Evolutionary conservation across 75 land plant genomes (phyloP).

Genomic region (Sequoia sempervirens): DNA sequence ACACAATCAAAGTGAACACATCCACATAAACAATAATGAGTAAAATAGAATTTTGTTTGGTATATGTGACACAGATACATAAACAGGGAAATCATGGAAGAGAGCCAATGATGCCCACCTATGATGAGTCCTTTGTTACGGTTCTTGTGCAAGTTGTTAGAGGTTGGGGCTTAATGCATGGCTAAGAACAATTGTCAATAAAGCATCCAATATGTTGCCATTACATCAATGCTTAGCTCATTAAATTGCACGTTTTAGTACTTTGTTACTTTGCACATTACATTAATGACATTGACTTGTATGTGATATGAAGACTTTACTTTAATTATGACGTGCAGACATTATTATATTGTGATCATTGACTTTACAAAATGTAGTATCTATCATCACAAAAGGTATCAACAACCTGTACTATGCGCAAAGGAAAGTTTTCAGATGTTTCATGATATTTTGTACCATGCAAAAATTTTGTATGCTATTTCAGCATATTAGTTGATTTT

Average conservation of each 20-base stretch:
- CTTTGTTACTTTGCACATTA: not conserved
- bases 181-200: not conserved
- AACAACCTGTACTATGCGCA: not conserved
- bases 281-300: too few species aligned
- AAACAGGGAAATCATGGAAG: not conserved
- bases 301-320: too few species aligned
- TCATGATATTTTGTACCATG: not conserved
- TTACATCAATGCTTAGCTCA: not conserved
- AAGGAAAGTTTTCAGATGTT: not conserved
- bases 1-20: not conserved
- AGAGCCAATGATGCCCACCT: not conserved
- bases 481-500: not conserved
- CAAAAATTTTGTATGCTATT: not conserved
- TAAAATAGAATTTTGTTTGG: not conserved
- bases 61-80: not conserved
- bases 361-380: not conserved
- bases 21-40: not conserved
- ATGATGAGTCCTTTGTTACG: not conserved
- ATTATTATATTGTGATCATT: too few species aligned
- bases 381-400: not conserved
- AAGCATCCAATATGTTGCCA: not conserved
- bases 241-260: not conserved
- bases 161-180: not conserved
- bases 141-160: not conserved
- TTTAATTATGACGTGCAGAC: too few species aligned